Evolutionary conservation across 129 eudicot genomes (phyloP), one percentile per base, ranked within the genome.

Genomic region (Saussurea involucrata): DNA sequence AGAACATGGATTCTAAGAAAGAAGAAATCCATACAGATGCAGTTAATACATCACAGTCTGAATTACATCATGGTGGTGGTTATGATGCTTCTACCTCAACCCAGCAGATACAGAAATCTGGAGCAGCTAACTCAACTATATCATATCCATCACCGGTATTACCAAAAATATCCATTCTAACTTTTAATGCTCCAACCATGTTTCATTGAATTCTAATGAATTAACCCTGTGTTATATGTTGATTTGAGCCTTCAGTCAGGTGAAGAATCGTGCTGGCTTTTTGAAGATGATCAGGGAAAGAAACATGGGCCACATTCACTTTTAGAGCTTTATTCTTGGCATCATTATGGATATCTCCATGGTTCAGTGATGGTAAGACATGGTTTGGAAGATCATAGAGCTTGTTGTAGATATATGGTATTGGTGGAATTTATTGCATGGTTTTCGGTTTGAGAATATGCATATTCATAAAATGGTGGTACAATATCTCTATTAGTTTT

Each of bases 241-340:
- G 66, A 55, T 67, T 67, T 73, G 79, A 66, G 79, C 57, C 72
- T 66, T 67, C 85, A 89, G 89, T 69, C 88, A 12, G 85, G 86
- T 78, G 95, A 89, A 74, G 97, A 88, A 46, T 69, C 86, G 32
- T 91, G 92, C 84, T 95, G 99, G 99, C 65, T 89, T 72, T 90
- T 74, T 81, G 87, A 85, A 79, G 99, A 92, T 85, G 90, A 87
- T 2, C 72, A 86, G 68, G 97, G 97, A 71, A 82, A 77, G 73
- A 89, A 83, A 77, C 93, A 81, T 65, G 99, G 99, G 24, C 99
- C 99, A 4, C 92, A 95, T 88, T 83, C 99, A 71, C 92, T 92
- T 72, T 73, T 82, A 31, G 97, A 95, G 63, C 96, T 95, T 49
- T 79, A 95, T 75, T 83, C 91, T n/a, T 95, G 99, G 99, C 89